Base-by-base conservation (phyloP, 352 stramenopile genomes). In the Phytophthora boehmeriae region DNA sequence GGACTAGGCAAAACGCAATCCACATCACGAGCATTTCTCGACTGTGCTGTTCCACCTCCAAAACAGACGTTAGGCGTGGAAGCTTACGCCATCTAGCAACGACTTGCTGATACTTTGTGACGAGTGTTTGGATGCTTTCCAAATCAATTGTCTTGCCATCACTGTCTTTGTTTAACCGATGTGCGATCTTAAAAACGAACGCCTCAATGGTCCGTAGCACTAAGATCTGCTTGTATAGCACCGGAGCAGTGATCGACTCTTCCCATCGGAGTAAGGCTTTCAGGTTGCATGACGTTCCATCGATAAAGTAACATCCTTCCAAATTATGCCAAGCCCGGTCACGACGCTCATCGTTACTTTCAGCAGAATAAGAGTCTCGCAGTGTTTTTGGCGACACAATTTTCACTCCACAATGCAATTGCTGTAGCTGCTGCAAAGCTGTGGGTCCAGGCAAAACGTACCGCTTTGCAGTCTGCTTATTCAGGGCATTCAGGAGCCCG, bases 1-100 rank as follows among this genome's bases (percentile, higher is more conserved):
- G 78, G 11, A 56, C 68, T 0, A 86, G 46, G 27, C 73, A 80
- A 55, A 80, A 86, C 0, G 71, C 60, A 38, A 73, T 65, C 73
- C 78, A 86, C 14, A 70, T 54, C 9, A 84, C 46, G 10, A 88
- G 27, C 41, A 86, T 54, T 34, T 72, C 59, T 1, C 62, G 68
- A 48, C 75, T 86, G 4, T 52, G 65, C 30, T 83, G 68, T 36
- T 83, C 70, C 16, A 86, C 63, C 10, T 49, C 25, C 28, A 71
- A 50, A 8, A 71, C 14, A 6, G 51, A 62, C 3, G 55, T 66
- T 22, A 52, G 54, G n/a, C 49, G 49, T 8, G 51, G 42, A 23
- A 67, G 43, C 9, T 58, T 16, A 1, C 34, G 41, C 67, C 64
- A 76, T 19, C 67, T 14, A 5, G 2, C 54, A 6, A 39, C 22